phyloP scores from a whole-genome alignment of 2,329 filamentous ascomycete species.

The Macroventuria anomochaeta region DNA sequence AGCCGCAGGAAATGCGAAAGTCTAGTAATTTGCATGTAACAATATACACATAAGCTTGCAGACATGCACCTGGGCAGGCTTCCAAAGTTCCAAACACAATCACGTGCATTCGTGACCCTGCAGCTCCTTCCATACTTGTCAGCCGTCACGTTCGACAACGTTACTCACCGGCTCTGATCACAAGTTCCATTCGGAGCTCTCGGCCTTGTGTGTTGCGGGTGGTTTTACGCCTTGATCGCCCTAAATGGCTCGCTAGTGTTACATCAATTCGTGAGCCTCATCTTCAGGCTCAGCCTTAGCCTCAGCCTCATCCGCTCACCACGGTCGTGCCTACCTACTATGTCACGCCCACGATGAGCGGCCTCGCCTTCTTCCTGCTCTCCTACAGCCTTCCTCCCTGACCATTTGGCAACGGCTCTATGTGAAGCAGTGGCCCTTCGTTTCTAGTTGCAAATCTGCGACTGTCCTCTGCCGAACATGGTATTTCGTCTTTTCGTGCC shows the following conservation, averaged over 20 bases:
- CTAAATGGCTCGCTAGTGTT: constrained; percentile 7
- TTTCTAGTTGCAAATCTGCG: not conserved
- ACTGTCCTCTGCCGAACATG: constrained; percentile 21
- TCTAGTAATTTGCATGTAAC: not conserved
- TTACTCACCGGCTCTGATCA: constrained; percentile 7
- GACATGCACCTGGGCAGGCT: not conserved
- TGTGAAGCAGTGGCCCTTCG: not conserved
- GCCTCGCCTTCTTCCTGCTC: not conserved
- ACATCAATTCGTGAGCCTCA: constrained; percentile 11
- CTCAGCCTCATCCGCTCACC: constrained; percentile 4
- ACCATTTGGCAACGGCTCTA: not conserved
- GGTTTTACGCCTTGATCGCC: not conserved
- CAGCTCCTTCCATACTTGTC: not conserved
- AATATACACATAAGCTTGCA: not conserved
- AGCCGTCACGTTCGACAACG: not conserved
- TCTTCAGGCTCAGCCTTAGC: constrained; percentile 5
- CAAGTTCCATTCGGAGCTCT: not conserved
- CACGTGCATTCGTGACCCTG: constrained; percentile 1
- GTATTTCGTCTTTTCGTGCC: constrained; percentile 38
- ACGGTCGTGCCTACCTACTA: not conserved
- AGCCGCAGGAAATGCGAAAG: not conserved
- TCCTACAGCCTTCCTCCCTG: not conserved
- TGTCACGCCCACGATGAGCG: constrained; percentile 11
- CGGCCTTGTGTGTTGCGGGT: constrained; percentile 1
- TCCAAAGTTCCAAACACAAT: not conserved